Conservation (phyloP, 23 red algal genomes). For the Gracilaria gracilis region DNA sequence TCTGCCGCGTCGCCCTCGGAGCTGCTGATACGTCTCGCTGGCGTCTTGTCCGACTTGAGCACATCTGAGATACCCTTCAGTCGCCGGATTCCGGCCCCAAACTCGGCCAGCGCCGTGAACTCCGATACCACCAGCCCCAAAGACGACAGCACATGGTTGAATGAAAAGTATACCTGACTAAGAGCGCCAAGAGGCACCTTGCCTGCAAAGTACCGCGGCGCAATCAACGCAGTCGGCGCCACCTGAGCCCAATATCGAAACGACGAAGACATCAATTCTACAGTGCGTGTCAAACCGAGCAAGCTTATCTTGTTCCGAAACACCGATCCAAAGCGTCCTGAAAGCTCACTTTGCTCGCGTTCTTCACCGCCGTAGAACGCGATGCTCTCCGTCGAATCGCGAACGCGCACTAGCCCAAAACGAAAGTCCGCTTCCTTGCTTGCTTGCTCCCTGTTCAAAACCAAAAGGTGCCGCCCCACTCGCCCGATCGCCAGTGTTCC, state of each 20-base stretch:
- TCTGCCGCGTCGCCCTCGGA: background rate
- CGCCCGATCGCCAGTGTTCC: constrained; percentile 75
- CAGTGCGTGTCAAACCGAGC: constrained; percentile 75
- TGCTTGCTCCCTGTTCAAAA: constrained; percentile 76
- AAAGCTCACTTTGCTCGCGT: constrained; percentile 62
- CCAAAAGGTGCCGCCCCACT: constrained; percentile 74
- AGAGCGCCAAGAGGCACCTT: constrained; percentile 80
- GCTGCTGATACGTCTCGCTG: background rate
- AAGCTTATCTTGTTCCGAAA: constrained; percentile 81
- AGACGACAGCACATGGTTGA: constrained; percentile 90
- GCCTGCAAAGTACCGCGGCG: constrained; percentile 86
- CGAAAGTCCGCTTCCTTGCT: constrained; percentile 84
- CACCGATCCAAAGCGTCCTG: constrained; percentile 43
- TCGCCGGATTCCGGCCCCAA: constrained; percentile 86
- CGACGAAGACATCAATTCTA: constrained; percentile 77
- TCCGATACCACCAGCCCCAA: constrained; percentile 90
- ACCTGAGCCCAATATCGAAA: constrained; percentile 90
- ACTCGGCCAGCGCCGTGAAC: constrained; percentile 84
- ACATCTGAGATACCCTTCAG: constrained; percentile 75
- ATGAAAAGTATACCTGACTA: constrained; percentile 93
- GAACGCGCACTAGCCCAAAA: constrained; percentile 82
- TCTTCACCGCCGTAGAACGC: constrained; percentile 96
- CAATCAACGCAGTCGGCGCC: constrained; percentile 77
- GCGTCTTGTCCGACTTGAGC: constrained; percentile 38
- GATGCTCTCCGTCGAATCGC: constrained; percentile 91